Evolutionary conservation across 306 rosid species (phyloP), one percentile per base, ranked within the genome.

Genomic region (Trifolium pratense): DNA sequence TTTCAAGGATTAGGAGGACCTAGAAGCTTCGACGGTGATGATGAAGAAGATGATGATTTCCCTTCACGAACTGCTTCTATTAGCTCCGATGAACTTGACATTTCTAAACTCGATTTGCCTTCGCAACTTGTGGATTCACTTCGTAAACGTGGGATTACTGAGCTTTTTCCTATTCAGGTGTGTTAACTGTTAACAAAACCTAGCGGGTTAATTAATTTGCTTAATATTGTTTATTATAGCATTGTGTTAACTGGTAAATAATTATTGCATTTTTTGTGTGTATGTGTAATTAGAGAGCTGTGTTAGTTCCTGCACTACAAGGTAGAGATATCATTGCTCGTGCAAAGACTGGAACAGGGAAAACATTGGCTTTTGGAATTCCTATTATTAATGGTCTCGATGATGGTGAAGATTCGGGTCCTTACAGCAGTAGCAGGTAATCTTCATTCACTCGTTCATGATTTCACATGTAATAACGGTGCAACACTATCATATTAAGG

Each of bases 281-380:
- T 29, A 7, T 31, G 20, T 64, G 56, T 70, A 10, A 68, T 80
- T 73, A 94, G 99, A 91, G 99, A 85, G 97, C 99, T 32, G 99
- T 94, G 55, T 79, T 94, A 43, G 79, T 91, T 14, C 99, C 97
- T 39, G 96, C 99, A 1, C 79, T 94, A 4, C 89, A 91, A 84
- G 97, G 97, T n/a, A 85, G 90, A 66, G 99, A 94, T 79, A 68
- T 94, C 77, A 94, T 94, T 80, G 99, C 97, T 31, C 97, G 99
- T 29, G 99, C 97, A 0, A 94, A 91, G 87, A 94, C 99, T 6
- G 97, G 99, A 56, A 94, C 99, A 2, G 99, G 99, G 71, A 94
- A 94, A 83, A 94, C 99, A 9, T 39, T 94, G 20, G 99, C 99
- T 17, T 94, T 94, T 34, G 99, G 97, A 58, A 94, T 94, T 74